Percentiles rank a stretch among this genome's conserved stretches.
Conservation (phyloP, 805 yeast species). For the Zygotorulaspora sp. region DNA sequence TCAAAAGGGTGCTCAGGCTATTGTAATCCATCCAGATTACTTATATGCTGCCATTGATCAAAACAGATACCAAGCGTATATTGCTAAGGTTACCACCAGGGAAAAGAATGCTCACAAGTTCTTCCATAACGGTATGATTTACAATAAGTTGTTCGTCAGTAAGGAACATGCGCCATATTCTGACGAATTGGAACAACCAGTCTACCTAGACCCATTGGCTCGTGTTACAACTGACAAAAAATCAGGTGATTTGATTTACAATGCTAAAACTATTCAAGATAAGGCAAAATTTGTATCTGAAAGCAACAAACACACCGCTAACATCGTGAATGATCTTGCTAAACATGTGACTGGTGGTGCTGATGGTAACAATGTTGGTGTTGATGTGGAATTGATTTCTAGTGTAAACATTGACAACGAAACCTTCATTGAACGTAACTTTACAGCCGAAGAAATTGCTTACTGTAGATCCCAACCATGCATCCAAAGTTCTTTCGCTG, state of each 20-base stretch:
- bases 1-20: slow-evolving; percentile 97
- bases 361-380: slow-evolving; percentile 67
- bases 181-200: slow-evolving; percentile 81
- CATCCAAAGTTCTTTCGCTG: slow-evolving; percentile 89
- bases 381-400: slow-evolving; percentile 87
- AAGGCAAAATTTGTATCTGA: slow-evolving; percentile 40
- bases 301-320: slow-evolving; percentile 50
- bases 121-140: slow-evolving; percentile 91
- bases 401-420: slow-evolving; percentile 82
- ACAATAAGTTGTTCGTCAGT: slow-evolving; percentile 85
- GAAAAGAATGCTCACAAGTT: slow-evolving; percentile 88
- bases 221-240: slow-evolving; percentile 39
- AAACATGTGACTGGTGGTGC: slow-evolving; percentile 34
- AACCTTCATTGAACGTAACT: slow-evolving; percentile 88
- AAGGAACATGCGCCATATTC: slow-evolving; percentile 92
- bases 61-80: slow-evolving; percentile 66
- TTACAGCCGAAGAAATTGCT: slow-evolving; percentile 71
- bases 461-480: slow-evolving; percentile 73
- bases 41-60: slow-evolving; percentile 77
- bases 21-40: slow-evolving; percentile 90
- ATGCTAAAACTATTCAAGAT: slow-evolving; percentile 48
- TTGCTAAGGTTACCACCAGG: slow-evolving; percentile 66
- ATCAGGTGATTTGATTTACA: slow-evolving; percentile 45
- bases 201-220: slow-evolving; percentile 94
- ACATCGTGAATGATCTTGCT: slow-evolving; percentile 55